Base-by-base conservation (phyloP, 2,329 filamentous ascomycete genomes). In the Fusarium robinianum region DNA sequence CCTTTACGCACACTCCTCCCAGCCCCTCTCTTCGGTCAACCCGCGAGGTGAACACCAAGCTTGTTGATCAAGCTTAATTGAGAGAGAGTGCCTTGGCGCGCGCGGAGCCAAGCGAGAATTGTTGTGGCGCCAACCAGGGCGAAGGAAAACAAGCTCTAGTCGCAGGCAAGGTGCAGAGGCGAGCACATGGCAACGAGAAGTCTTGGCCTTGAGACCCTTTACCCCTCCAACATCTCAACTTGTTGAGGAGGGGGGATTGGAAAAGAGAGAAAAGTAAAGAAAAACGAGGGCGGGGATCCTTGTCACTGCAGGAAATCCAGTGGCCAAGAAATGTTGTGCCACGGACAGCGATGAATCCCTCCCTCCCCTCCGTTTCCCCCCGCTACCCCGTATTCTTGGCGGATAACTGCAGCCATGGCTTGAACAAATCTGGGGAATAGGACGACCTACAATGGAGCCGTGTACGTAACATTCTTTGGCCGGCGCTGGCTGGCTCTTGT, bases 331-430 rank as follows among this genome's bases (percentile, higher is more conserved):
- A 55, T 6, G 4, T n/a, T n/a, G n/a, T n/a, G n/a, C n/a, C n/a
- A n/a, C n/a, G n/a, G n/a, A n/a, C n/a, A n/a, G n/a, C n/a, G n/a
- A n/a, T n/a, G n/a, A n/a, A n/a, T n/a, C n/a, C n/a, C n/a, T n/a
- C n/a, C 45, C 41, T 37, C 39, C 48, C 37, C 38, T 49, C 52
- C 36, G 52, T 52, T 39, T 31, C 36, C 36, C 51, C 52, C 48
- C 52, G 37, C 40, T 41, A 55, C 52, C 52, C 52, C 52, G 23
- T 56, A 53, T 36, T 56, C 52, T 56, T 35, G 29, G 48, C 51
- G 30, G 52, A 49, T 35, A 55, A 12, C 26, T 32, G n/a, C 26
- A 29, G 7, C 26, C 8, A 29, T 29, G 5, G 10, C 23, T 35
- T 15, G 24, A 24, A 21, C 33, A 24, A 37, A n/a, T 37, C 34